phyloP scores from a whole-genome alignment of 1,284 basidiomycete genomes.

The Pyrrhoderma noxium region DNA sequence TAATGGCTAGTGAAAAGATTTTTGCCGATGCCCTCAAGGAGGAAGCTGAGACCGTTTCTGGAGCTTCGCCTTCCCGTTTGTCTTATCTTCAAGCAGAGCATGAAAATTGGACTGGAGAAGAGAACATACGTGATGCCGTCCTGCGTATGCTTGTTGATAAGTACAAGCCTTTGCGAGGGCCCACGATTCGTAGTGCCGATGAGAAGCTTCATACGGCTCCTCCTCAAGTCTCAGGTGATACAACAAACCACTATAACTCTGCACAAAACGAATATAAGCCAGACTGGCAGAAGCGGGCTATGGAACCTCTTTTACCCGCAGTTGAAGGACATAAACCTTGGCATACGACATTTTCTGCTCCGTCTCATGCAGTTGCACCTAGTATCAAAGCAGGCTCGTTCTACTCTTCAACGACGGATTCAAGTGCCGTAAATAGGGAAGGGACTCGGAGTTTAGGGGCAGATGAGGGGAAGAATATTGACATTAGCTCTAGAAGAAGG shows the following conservation, averaged over 20 bases:
- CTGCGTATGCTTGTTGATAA: constrained; percentile 83
- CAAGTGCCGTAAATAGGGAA: too few species aligned
- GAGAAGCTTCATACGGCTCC: constrained; percentile 58
- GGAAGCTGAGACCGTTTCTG: constrained; percentile 17
- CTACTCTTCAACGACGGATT: too few species aligned
- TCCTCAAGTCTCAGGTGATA: constrained; percentile 25
- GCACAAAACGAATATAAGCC: neutral
- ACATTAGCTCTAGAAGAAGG: constrained; percentile 46
- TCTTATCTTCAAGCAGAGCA: constrained; percentile 26
- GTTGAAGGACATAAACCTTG: constrained; percentile 56
- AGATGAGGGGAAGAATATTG: constrained; percentile 40
- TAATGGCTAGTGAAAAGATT: too few species aligned
- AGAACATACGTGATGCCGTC: constrained; percentile 63
- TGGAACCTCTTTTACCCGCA: constrained; percentile 44
- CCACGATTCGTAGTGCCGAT: constrained; percentile 60
- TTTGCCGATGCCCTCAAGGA: neutral
- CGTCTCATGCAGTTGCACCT: constrained; percentile 46
- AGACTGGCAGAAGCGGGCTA: constrained; percentile 28
- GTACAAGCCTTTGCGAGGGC: constrained; percentile 69
- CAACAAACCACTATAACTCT: neutral
- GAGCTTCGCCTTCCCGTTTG: neutral
- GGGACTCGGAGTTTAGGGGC: constrained; percentile 38
- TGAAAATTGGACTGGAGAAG: constrained; percentile 73
- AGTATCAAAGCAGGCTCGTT: constrained; percentile 47
- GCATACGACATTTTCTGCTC: constrained; percentile 60